Conservation (phyloP, 768 basidiomycete species). For the Collybia sp. region DNA sequence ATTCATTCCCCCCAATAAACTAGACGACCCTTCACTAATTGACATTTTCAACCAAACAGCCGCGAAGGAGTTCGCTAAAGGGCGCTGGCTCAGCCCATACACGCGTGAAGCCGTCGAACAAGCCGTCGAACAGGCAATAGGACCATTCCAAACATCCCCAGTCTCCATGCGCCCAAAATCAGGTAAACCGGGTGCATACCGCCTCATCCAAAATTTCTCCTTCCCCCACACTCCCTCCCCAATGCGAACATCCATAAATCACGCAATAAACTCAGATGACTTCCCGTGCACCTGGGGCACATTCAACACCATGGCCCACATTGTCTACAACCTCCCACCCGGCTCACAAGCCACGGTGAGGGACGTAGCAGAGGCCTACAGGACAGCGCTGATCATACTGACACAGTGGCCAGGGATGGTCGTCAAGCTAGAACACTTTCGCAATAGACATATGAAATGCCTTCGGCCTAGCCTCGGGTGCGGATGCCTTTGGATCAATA, state of each 20-base stretch:
- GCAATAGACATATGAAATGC: neutral
- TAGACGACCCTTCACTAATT: too few relatives aligned
- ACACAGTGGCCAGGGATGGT: neutral
- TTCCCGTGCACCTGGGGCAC: neutral
- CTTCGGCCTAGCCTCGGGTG: conserved; percentile 11
- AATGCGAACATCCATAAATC: neutral
- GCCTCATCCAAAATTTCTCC: neutral
- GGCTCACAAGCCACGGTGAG: neutral
- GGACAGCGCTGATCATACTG: neutral
- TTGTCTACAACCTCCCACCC: neutral
- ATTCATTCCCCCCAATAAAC: too few relatives aligned
- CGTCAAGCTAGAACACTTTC: neutral
- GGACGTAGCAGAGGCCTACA: neutral
- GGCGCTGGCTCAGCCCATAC: too few relatives aligned
- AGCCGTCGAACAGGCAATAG: neutral
- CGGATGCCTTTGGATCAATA: conserved; percentile 13
- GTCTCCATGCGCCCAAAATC: neutral
- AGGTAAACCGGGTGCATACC: neutral
- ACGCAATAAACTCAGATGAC: neutral
- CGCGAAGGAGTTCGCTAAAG: too few relatives aligned
- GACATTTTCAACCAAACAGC: too few relatives aligned
- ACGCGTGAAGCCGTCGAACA: neutral
- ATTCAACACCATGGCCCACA: neutral
- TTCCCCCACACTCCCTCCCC: neutral
- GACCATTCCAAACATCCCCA: neutral